Percentiles rank a stretch among this genome's conserved stretches.
These are phyloP conservation scores for Neopestalotiopsis sp. DNA, from an alignment of 2,329 filamentous ascomycete genomes.

Conservation along the genomic window DNA sequence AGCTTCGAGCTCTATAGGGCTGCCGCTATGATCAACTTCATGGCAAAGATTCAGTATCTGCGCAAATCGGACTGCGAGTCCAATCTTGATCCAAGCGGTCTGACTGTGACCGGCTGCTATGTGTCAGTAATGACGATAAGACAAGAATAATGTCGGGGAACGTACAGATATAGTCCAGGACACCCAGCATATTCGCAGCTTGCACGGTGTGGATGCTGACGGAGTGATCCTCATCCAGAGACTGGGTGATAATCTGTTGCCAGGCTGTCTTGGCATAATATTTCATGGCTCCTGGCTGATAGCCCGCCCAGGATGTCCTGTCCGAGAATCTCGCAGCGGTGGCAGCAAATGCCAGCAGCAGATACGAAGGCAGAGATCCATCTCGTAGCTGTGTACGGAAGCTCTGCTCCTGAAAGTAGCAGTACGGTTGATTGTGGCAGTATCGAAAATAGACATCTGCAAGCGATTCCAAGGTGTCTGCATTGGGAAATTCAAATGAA, in stretches of 20 bases:
- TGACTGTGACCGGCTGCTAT: not conserved
- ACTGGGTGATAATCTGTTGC: not conserved
- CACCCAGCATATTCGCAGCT: not conserved
- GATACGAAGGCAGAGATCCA: not conserved
- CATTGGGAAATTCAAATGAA: not conserved
- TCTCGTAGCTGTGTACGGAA: not conserved
- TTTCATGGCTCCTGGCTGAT: not conserved
- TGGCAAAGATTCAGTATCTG: not conserved
- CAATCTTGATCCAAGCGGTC: not conserved
- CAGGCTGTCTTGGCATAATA: not conserved
- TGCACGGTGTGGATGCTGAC: not conserved
- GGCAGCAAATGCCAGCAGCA: not conserved
- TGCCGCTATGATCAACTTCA: not conserved
- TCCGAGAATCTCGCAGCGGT: not conserved
- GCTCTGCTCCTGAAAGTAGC: not conserved
- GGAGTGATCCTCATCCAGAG: not conserved
- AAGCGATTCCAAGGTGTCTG: not conserved
- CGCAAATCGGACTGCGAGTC: not conserved
- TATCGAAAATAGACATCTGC: not conserved
- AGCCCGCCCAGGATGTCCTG: not conserved
- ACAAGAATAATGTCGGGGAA: not conserved
- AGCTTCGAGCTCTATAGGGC: not conserved
- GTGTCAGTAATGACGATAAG: not conserved
- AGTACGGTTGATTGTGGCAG: not conserved
- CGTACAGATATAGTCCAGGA: not conserved